Percentiles rank a stretch among this genome's conserved stretches.
These are phyloP conservation scores for Boletus tylopilopsis DNA, from an alignment of 768 basidiomycete genomes.

Conservation along the genomic window DNA sequence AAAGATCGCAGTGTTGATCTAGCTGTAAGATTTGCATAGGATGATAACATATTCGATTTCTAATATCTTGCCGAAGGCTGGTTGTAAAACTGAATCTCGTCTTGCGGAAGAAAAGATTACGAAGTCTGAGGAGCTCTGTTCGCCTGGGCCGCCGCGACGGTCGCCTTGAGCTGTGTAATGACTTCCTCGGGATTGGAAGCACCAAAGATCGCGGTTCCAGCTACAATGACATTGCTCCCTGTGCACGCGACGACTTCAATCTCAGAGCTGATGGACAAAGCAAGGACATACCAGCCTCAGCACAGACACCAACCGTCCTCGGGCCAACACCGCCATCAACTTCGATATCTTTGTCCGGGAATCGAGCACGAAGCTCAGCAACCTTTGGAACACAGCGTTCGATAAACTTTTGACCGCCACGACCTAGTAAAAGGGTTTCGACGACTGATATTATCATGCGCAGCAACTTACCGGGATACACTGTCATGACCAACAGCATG, in stretches of 20 bases:
- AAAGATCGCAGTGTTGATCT: slow-evolving; percentile 7
- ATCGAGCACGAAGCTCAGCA: slow-evolving; percentile 80
- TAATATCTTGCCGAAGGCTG: slow-evolving; percentile 17
- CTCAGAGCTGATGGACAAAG: neutral
- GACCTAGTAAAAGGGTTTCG: slow-evolving; percentile 43
- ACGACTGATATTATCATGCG: neutral
- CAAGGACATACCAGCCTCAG: slow-evolving; percentile 67
- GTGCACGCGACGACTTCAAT: slow-evolving; percentile 1
- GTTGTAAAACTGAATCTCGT: neutral
- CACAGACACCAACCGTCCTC: slow-evolving; percentile 82
- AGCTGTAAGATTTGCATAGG: slow-evolving; percentile 17
- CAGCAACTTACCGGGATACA: slow-evolving; percentile 76
- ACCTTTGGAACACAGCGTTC: slow-evolving; percentile 93
- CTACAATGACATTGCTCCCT: slow-evolving; percentile 99
- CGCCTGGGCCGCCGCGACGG: slow-evolving; percentile 66
- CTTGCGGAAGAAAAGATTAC: slow-evolving; percentile 1
- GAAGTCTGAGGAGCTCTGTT: slow-evolving; percentile 28
- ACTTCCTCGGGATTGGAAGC: slow-evolving; percentile 76
- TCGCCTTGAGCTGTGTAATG: slow-evolving; percentile 66
- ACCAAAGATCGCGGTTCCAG: slow-evolving; percentile 92
- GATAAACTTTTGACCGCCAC: slow-evolving; percentile 95
- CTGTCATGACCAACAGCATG: slow-evolving; percentile 98
- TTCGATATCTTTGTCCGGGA: slow-evolving; percentile 94
- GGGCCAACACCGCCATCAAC: slow-evolving; percentile 98
- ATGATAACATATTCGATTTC: slow-evolving; percentile 24